A percentile compares a stretch with the other conserved stretches of the same genome.
phyloP scores from a whole-genome alignment of 352 stramenopile species.

The Phytophthora pluvialis region DNA sequence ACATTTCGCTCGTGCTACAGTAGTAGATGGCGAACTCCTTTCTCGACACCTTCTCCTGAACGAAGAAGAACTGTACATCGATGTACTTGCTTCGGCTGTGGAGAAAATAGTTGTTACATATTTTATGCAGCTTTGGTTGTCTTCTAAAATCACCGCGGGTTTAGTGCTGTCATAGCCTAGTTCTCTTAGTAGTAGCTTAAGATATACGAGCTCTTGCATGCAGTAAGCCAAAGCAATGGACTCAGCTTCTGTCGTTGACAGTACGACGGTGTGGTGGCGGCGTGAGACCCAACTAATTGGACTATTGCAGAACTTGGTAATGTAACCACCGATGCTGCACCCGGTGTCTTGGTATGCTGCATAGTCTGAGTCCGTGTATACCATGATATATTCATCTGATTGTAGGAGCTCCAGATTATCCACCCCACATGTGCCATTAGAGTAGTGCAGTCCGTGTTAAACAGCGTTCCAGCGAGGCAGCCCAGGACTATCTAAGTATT shows the following conservation, averaged over 20 bases:
- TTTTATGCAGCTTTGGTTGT: constrained; percentile 23
- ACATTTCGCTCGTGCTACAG: too few species aligned
- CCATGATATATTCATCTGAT: constrained; percentile 8
- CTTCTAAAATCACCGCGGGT: constrained; percentile 16
- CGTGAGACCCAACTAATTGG: too few species aligned
- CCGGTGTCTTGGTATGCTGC: not conserved
- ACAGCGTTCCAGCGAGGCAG: not conserved
- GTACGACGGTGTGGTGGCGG: too few species aligned
- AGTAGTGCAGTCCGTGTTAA: too few species aligned
- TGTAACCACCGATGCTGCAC: too few species aligned
- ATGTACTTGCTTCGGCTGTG: constrained; percentile 1
- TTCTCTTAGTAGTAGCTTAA: too few species aligned
- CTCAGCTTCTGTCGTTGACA: too few species aligned
- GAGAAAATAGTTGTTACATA: constrained; percentile 13
- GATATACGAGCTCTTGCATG: too few species aligned
- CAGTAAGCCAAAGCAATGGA: too few species aligned
- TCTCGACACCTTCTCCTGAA: not conserved
- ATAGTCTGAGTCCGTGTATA: constrained; percentile 19
- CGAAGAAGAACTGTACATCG: too few species aligned
- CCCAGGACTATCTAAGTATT: constrained; percentile 4
- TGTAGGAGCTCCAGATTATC: not conserved
- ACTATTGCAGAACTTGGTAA: too few species aligned
- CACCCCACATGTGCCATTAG: too few species aligned
- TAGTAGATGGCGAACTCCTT: not conserved
- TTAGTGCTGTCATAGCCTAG: not conserved